phyloP scores from a whole-genome alignment of 371 early-diverging fungal species.

The Haplosporangium sp. region DNA sequence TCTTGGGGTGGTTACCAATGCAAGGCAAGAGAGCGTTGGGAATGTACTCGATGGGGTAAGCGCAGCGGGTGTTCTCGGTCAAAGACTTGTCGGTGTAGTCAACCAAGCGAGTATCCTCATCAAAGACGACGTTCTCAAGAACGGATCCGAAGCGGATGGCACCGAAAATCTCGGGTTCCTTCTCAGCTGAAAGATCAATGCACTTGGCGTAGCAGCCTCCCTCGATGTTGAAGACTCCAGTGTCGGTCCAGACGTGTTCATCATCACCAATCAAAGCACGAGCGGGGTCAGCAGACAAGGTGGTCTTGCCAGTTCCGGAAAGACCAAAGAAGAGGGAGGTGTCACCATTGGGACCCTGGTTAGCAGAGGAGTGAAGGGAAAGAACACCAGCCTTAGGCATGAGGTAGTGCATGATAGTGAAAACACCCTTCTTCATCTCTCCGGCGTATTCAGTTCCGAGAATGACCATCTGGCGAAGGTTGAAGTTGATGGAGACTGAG shows the following conservation, averaged over 20 bases:
- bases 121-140: conserved; percentile 95
- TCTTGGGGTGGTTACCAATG: conserved; percentile 88
- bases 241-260: conserved; percentile 98
- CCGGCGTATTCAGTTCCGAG: conserved; percentile 98
- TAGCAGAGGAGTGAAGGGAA: conserved; percentile 96
- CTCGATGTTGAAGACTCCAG: conserved; percentile 98
- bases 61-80: conserved; percentile 98
- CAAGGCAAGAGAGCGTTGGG: conserved; percentile 97
- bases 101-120: conserved; percentile 85
- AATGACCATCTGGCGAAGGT: conserved; percentile 85
- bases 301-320: conserved; percentile 98
- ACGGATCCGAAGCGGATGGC: conserved; percentile 96
- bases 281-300: conserved; percentile 95
- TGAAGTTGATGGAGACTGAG: conserved; percentile 92
- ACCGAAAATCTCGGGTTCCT: conserved; percentile 98
- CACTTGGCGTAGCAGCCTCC: conserved; percentile 99
- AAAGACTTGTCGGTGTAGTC: conserved; percentile 86
- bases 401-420: conserved; percentile 98
- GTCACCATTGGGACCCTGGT: conserved; percentile 93
- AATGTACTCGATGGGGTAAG: conserved; percentile 97
- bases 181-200: conserved; percentile 93
- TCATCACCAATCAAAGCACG: conserved; percentile 97
- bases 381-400: conserved; percentile 97
- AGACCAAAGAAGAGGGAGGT: conserved; percentile 98
- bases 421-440: conserved; percentile 99